Conservation (phyloP, 2,329 filamentous ascomycete species). For the Periconia macrospinosa region DNA sequence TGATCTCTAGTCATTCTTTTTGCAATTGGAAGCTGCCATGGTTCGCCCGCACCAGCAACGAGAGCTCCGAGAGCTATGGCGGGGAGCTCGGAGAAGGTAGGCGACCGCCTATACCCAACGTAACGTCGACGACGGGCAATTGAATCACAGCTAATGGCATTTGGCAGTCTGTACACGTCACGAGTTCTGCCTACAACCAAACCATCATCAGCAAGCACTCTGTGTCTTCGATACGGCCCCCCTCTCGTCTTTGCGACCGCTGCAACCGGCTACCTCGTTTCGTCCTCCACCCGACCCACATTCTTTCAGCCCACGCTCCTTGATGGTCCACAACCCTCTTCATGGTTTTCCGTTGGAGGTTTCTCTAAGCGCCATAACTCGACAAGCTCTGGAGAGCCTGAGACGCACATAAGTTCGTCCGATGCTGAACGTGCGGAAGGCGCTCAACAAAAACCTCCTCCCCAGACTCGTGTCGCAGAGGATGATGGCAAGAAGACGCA, state of each 20-base stretch:
- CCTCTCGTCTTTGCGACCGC: slow-evolving; percentile 28
- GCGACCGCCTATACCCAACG: slow-evolving; percentile 6
- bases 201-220: slow-evolving; percentile 12
- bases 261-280: slow-evolving; percentile 24
- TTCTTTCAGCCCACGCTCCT: slow-evolving; percentile 26
- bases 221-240: slow-evolving; percentile 31
- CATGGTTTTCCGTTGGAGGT: slow-evolving; percentile 13
- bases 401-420: slow-evolving; percentile 15
- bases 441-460: slow-evolving; percentile 36
- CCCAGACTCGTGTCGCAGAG: slow-evolving; percentile 35
- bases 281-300: slow-evolving; percentile 15
- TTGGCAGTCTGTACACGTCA: slow-evolving; percentile 24
- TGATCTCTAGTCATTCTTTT: slow-evolving; percentile 9
- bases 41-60: slow-evolving; percentile 24
- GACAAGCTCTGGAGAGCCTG: slow-evolving; percentile 20
- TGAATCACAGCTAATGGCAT: slow-evolving; percentile 8
- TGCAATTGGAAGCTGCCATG: slow-evolving; percentile 17
- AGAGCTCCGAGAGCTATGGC: slow-evolving; percentile 30
- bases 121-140: not conserved
- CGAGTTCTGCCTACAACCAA: slow-evolving; percentile 8
- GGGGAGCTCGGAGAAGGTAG: slow-evolving; percentile 32
- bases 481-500: slow-evolving; percentile 21
- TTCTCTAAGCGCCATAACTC: slow-evolving; percentile 17
- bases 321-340: slow-evolving; percentile 30
- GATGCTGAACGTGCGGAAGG: slow-evolving; percentile 12